Conservation (phyloP, 2,329 filamentous ascomycete species). For the Calonectria pseudoreteaudii region DNA sequence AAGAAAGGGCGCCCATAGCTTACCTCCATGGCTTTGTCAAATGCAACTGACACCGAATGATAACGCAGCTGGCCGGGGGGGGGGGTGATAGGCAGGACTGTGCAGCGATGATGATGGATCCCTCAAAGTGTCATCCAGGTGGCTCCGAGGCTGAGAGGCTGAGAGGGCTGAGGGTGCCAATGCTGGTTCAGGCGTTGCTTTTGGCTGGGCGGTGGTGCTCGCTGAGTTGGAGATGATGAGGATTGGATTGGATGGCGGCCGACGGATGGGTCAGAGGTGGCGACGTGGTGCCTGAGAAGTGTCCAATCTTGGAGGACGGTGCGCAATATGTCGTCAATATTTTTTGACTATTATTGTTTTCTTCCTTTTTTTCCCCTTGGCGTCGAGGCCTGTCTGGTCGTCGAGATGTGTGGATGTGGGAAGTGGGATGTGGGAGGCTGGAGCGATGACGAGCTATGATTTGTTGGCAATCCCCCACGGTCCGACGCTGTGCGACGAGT, state of each 20-base stretch:
- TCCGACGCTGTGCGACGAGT: neutral
- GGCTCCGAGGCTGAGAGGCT: conserved; percentile 16
- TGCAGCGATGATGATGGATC: neutral
- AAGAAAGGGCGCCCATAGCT: conserved; percentile 1
- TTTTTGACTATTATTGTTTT: neutral
- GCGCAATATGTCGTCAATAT: neutral
- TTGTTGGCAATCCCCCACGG: neutral
- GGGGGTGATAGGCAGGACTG: conserved; percentile 5
- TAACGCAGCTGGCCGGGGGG: conserved; percentile 7
- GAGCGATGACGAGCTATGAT: conserved; percentile 9
- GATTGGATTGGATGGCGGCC: neutral
- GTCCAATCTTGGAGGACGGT: neutral
- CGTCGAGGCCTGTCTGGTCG: neutral
- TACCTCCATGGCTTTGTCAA: conserved; percentile 26
- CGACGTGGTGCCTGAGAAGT: conserved; percentile 10
- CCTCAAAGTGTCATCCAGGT: conserved; percentile 12
- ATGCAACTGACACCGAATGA: conserved; percentile 9
- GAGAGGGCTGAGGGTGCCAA: neutral
- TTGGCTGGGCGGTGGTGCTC: conserved; percentile 7
- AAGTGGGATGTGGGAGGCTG: conserved; percentile 22
- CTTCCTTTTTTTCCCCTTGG: neutral
- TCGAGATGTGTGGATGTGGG: conserved; percentile 14
- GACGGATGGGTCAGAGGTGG: conserved; percentile 5
- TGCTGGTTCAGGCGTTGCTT: conserved; percentile 12
- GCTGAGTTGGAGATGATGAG: neutral